Percentiles rank a stretch among this genome's conserved stretches.
Evolutionary conservation across 2,329 filamentous ascomycete genomes (phyloP).

Genomic region (Penicillium sclerotigenum): DNA sequence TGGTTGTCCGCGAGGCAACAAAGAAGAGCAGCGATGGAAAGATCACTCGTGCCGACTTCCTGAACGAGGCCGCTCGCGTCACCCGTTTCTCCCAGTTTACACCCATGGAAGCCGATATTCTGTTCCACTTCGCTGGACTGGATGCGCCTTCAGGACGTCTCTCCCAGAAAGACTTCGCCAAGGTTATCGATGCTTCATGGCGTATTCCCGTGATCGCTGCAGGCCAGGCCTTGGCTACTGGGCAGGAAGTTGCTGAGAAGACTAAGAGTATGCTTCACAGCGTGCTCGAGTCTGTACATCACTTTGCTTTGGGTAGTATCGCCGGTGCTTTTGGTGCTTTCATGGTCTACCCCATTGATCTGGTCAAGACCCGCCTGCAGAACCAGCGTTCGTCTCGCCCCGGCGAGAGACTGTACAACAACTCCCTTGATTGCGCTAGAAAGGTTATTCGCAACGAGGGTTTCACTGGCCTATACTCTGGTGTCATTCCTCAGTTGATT

Average conservation of each 20-base stretch:
- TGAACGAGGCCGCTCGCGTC: constrained; percentile 86
- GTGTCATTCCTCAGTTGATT: constrained; percentile 89
- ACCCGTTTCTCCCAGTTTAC: constrained; percentile 96
- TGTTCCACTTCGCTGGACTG: constrained; percentile 96
- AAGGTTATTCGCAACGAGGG: constrained; percentile 95
- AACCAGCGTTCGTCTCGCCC: constrained; percentile 84
- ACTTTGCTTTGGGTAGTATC: constrained; percentile 83
- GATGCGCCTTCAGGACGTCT: constrained; percentile 85
- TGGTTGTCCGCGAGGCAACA: constrained; percentile 85
- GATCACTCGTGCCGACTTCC: constrained; percentile 89
- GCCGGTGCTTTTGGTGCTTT: constrained; percentile 97
- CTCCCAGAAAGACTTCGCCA: constrained; percentile 79
- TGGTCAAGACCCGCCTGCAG: constrained; percentile 98
- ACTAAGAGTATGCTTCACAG: constrained; percentile 59
- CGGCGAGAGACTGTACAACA: constrained; percentile 89
- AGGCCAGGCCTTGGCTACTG: constrained; percentile 43
- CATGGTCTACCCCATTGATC: constrained; percentile 98
- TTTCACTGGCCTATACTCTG: constrained; percentile 84
- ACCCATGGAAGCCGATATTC: constrained; percentile 96
- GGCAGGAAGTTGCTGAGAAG: constrained; percentile 54
- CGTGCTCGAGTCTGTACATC: constrained; percentile 75
- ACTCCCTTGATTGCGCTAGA: constrained; percentile 89
- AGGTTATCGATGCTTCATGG: constrained; percentile 93
- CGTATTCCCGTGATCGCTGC: constrained; percentile 62
- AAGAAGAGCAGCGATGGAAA: constrained; percentile 80